Evolutionary conservation across 352 stramenopile species (phyloP).

Genomic region (Poterioochromonas sp.): DNA sequence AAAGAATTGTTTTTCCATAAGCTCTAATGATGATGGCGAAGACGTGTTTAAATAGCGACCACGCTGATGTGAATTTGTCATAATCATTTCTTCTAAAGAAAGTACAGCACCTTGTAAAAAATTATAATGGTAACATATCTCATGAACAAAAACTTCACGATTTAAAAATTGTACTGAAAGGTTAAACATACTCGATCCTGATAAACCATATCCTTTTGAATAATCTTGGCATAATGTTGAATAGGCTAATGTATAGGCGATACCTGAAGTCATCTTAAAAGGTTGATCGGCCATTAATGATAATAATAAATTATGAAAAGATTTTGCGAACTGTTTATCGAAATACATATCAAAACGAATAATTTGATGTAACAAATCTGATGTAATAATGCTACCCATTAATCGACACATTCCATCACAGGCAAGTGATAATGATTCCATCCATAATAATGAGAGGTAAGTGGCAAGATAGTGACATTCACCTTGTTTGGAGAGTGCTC

Average conservation of each 20-base stretch:
- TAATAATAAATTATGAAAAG: conserved; percentile 84
- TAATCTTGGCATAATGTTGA: conserved; percentile 60
- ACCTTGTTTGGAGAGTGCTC: background rate
- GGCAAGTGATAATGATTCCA: background rate
- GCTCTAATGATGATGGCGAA: background rate
- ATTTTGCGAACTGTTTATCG: conserved; percentile 43
- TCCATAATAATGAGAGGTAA: background rate
- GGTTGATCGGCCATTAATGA: conserved; percentile 85
- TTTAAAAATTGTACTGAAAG: conserved; percentile 98
- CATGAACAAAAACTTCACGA: conserved; percentile 84
- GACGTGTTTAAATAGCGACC: too few species aligned
- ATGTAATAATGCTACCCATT: background rate
- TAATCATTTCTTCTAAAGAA: too few species aligned
- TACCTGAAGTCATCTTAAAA: conserved; percentile 88
- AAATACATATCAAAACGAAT: conserved; percentile 15
- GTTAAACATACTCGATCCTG: conserved; percentile 61
- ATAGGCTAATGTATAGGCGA: conserved; percentile 88
- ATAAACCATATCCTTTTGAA: conserved; percentile 55
- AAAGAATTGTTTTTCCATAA: background rate
- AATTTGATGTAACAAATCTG: background rate
- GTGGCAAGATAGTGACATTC: background rate
- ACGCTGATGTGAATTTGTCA: too few species aligned
- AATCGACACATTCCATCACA: conserved; percentile 27
- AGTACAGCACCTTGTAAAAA: too few species aligned
- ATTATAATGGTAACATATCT: conserved; percentile 42